Percentiles rank a stretch among this genome's conserved stretches.
phyloP scores from a whole-genome alignment of 108 stramenopile genomes.

The Conticribra guillardii region DNA sequence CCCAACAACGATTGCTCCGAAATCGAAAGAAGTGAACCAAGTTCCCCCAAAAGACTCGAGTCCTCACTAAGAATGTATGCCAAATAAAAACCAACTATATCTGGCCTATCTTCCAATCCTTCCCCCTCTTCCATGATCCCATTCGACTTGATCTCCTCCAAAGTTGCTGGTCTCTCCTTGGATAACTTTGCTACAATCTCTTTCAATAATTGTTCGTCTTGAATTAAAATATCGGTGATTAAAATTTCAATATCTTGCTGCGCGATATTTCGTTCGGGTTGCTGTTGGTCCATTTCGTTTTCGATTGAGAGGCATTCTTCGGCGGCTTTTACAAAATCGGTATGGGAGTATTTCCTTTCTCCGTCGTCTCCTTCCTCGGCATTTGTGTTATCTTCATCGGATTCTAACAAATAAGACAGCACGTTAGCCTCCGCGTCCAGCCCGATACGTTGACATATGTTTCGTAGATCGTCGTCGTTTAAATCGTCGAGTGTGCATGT shows the following conservation, averaged over 20 bases:
- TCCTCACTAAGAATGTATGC: slow-evolving; percentile 37
- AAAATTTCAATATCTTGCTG: slow-evolving; percentile 38
- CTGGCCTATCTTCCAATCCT: slow-evolving; percentile 32
- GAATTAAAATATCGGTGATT: slow-evolving; percentile 28
- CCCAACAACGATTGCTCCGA: too few relatives aligned
- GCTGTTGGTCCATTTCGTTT: slow-evolving; percentile 32
- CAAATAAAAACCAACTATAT: slow-evolving; percentile 32
- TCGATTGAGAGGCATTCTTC: slow-evolving; percentile 50
- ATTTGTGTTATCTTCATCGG: slow-evolving; percentile 2
- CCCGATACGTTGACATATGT: slow-evolving; percentile 47
- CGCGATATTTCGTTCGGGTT: slow-evolving; percentile 37
- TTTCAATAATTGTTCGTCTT: slow-evolving; percentile 25
- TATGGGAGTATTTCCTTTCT: slow-evolving; percentile 21
- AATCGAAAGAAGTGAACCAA: slow-evolving; percentile 29
- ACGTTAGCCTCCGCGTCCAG: slow-evolving; percentile 42
- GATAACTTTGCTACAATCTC: slow-evolving; percentile 24
- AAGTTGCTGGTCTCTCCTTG: slow-evolving; percentile 9
- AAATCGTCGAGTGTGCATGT: slow-evolving; percentile 36
- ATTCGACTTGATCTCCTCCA: slow-evolving; percentile 13
- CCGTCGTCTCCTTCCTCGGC: slow-evolving; percentile 6
- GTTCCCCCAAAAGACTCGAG: slow-evolving; percentile 31
- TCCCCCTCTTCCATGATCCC: slow-evolving; percentile 38
- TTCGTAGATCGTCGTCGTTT: slow-evolving; percentile 13
- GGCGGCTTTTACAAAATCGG: slow-evolving; percentile 35
- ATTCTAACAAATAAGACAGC: slow-evolving; percentile 21